phyloP scores from a whole-genome alignment of 352 stramenopile genomes.

The Pythium utonaiense region DNA sequence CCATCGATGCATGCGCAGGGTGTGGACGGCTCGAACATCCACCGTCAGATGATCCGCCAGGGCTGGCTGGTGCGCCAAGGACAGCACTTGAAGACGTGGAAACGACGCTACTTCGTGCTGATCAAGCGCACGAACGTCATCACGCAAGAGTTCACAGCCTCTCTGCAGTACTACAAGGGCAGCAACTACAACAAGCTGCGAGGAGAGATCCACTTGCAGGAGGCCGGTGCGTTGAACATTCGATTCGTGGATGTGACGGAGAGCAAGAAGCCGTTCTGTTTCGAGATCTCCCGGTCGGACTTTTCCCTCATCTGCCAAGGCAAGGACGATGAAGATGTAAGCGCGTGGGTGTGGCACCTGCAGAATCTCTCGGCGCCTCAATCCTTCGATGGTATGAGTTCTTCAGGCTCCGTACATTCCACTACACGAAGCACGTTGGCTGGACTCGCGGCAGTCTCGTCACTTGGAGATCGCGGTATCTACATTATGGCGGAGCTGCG shows the following conservation, averaged over 20 bases:
- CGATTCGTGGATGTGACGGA: slow-evolving; percentile 76
- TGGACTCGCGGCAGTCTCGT: slow-evolving; percentile 9
- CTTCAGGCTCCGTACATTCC: slow-evolving; percentile 7
- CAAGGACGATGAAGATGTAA: slow-evolving; percentile 83
- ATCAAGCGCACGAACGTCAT: slow-evolving; percentile 68
- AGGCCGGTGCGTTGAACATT: slow-evolving; percentile 56
- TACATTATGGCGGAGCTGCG: slow-evolving; percentile 81
- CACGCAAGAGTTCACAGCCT: slow-evolving; percentile 68
- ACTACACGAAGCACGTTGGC: slow-evolving; percentile 11
- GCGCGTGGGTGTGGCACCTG: slow-evolving; percentile 78
- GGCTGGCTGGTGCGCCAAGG: slow-evolving; percentile 36
- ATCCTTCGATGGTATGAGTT: slow-evolving; percentile 25
- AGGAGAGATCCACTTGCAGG: slow-evolving; percentile 70
- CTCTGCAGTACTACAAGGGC: slow-evolving; percentile 84
- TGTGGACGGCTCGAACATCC: slow-evolving; percentile 36
- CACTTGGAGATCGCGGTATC: slow-evolving; percentile 67
- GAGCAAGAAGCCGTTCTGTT: slow-evolving; percentile 82
- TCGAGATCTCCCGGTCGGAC: slow-evolving; percentile 67
- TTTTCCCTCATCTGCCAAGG: slow-evolving; percentile 79
- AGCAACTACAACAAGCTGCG: slow-evolving; percentile 77
- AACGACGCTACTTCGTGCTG: slow-evolving; percentile 85
- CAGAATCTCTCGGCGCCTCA: slow-evolving; percentile 53
- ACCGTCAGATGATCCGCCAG: slow-evolving; percentile 27
- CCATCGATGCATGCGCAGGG: slow-evolving; percentile 22
- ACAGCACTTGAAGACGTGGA: slow-evolving; percentile 71